Base-by-base conservation (phyloP, 2,329 filamentous ascomycete species). In the Xylaria sp. region DNA sequence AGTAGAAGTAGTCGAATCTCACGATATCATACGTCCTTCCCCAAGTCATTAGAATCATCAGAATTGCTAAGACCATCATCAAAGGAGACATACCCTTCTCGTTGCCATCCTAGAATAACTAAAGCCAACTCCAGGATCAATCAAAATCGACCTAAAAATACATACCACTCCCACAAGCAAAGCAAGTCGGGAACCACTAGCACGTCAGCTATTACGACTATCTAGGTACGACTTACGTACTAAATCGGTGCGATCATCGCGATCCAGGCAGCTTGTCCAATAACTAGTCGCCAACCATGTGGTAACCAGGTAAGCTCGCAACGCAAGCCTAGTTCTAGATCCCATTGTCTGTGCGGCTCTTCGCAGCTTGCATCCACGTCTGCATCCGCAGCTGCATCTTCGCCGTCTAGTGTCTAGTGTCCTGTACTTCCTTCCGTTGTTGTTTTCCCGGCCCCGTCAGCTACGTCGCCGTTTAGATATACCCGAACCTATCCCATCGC, bases 401-500 rank as follows among this genome's bases (percentile, higher is more conserved):
- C 42, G 17, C 17, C 17, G 42, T 47, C 14, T 19, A 19, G 6
- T 8, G 17, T 47, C 5, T n/a, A n/a, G 3, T 19, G n/a, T 19
- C 6, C 17, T 45, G 12, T 45, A 17, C 17, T 50, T 50, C 19
- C 17, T 50, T 50, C 8, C 8, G 19, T 51, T 14, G 8, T 51
- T 6, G 19, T 51, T 51, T 27, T 27, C 21, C 24, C 24, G 24
- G 19, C 30, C 48, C 48, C n/a, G 47, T 11, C 24, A 21, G 14
- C 2, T 47, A 19, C 42, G 42, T 19, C 17, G 42, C 42, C 14
- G 17, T 47, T 17, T 47, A n/a, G 42, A 47, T 51, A 51, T 51
- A 51, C 21, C 48, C 48, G 24, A 27, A 51, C 48, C 48, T 51
- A 51, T 51, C 48, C 48, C 48, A 30, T 8, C 48, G 42, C 34